Evolutionary conservation across 768 basidiomycete species (phyloP), one percentile per base, ranked within the genome.

Genomic region (Symmetrospora coprosmae): DNA sequence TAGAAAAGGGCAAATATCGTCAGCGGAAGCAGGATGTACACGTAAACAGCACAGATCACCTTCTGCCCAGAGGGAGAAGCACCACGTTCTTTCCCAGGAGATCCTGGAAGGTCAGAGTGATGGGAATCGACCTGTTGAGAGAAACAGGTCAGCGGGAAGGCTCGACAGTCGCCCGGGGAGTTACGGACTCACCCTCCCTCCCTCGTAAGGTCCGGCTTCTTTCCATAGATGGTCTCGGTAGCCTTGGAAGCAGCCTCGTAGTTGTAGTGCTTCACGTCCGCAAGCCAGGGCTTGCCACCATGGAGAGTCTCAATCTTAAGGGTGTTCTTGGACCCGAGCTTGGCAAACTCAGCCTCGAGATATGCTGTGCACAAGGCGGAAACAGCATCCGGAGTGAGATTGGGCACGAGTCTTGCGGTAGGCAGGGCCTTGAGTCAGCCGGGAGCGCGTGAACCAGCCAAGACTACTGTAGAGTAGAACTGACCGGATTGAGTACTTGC

Each of bases 401-500:
- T 83, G 6, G 91, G 89, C 0, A 94, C 90, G 28, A 72, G 84
- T 77, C n/a, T n/a, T n/a, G n/a, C n/a, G n/a, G n/a, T n/a, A n/a
- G n/a, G n/a, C n/a, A n/a, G n/a, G n/a, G n/a, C n/a, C n/a, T n/a
- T n/a, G n/a, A n/a, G n/a, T n/a, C n/a, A n/a, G n/a, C n/a, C n/a
- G n/a, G n/a, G n/a, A n/a, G n/a, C n/a, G n/a, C n/a, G n/a, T n/a
- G n/a, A n/a, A n/a, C n/a, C n/a, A n/a, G n/a, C n/a, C n/a, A n/a
- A n/a, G n/a, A n/a, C n/a, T n/a, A n/a, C n/a, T n/a, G n/a, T n/a
- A n/a, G n/a, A n/a, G n/a, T n/a, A n/a, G n/a, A n/a, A n/a, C n/a
- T n/a, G n/a, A n/a, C n/a, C 91, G 85, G 72, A 97, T 86, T 68
- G 87, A 90, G 77, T 94, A 97, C 74, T 94, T 94, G 41, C 73